Base-by-base conservation (phyloP, 768 basidiomycete species). In the Hygrophoropsis aurantiaca region DNA sequence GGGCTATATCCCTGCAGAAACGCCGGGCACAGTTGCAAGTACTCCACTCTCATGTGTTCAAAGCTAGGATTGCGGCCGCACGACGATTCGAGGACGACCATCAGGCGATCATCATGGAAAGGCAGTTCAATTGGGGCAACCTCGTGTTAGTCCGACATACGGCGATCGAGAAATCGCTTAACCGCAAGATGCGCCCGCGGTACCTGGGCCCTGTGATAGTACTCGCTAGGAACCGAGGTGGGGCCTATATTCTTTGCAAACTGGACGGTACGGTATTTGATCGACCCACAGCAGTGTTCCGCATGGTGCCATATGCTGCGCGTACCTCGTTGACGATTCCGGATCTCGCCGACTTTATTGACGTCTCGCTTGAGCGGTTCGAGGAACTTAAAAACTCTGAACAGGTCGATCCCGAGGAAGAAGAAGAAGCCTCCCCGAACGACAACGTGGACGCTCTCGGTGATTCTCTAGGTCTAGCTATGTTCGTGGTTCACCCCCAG, bases 151-250 rank as follows among this genome's bases (percentile, higher is more conserved):
- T 26, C 11, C 24, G 4, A 1, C 47, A 52, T 19, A 15, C 37
- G 0, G 2, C n/a, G 10, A 20, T 52, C 26, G 27, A 48, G 33
- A 44, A 47, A 15, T 32, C 48, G 1, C 48, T 61, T 3, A 58
- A 64, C 47, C 26, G 52, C 2, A 69, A 67, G 42, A 46, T 45
- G 24, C 48, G 55, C 21, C 55, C 58, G 0, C 50, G 53, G 0
- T 68, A 64, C 25, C 32, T 62, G 0, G 61, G 65, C 2, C 65
- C 60, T 0, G 52, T 60, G 39, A 41, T 66, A 8, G 57, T 68
- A 5, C 43, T 66, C 15, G 15, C 32, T 0, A 33, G 49, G 5
- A 64, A 50, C 33, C 24, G 42, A 0, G 56, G 58, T 23, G 62
- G 59, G n/a, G n/a, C n/a, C n/a, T n/a, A n/a, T 41, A 49, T 63